Conservation (phyloP, 1,284 basidiomycete species). For the Dichomitus squalens region DNA sequence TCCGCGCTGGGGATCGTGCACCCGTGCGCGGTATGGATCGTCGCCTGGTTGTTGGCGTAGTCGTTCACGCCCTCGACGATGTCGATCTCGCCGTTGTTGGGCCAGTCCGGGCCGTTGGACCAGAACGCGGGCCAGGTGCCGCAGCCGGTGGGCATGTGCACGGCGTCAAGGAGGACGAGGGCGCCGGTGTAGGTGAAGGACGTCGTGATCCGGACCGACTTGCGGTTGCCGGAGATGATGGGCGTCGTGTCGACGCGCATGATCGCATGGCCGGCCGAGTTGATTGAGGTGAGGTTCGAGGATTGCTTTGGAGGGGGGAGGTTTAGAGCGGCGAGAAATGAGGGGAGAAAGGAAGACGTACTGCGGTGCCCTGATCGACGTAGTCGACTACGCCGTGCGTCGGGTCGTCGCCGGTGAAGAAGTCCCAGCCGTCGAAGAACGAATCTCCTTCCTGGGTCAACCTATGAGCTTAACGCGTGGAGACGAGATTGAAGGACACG, state of each 20-base stretch:
- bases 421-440: slow-evolving; percentile 85
- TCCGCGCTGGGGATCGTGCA: slow-evolving; percentile 63
- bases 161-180: slow-evolving; percentile 79
- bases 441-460: slow-evolving; percentile 52
- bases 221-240: slow-evolving; percentile 63
- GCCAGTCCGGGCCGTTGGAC: slow-evolving; percentile 71
- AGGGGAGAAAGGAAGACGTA: slow-evolving; percentile 37
- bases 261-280: slow-evolving; percentile 69
- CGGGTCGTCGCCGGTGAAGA: slow-evolving; percentile 75
- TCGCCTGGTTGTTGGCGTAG: slow-evolving; percentile 78
- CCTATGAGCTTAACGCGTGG: background rate
- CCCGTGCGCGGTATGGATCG: slow-evolving; percentile 78
- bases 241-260: slow-evolving; percentile 87
- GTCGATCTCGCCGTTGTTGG: slow-evolving; percentile 79
- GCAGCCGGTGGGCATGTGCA: slow-evolving; percentile 90
- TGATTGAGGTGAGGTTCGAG: slow-evolving; percentile 58
- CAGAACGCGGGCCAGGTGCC: slow-evolving; percentile 80
- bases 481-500: slow-evolving; percentile 3
- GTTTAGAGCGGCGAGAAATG: slow-evolving; percentile 4
- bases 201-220: slow-evolving; percentile 79
- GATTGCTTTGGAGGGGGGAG: slow-evolving; percentile 40
- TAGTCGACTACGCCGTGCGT: slow-evolving; percentile 76
- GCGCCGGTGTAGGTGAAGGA: slow-evolving; percentile 64
- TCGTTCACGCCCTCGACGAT: slow-evolving; percentile 84
- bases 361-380: slow-evolving; percentile 57